A percentile compares a stretch with the other conserved stretches of the same genome.
Conservation (phyloP, 495 filamentous ascomycete species). For the Penicillium riverlandense region DNA sequence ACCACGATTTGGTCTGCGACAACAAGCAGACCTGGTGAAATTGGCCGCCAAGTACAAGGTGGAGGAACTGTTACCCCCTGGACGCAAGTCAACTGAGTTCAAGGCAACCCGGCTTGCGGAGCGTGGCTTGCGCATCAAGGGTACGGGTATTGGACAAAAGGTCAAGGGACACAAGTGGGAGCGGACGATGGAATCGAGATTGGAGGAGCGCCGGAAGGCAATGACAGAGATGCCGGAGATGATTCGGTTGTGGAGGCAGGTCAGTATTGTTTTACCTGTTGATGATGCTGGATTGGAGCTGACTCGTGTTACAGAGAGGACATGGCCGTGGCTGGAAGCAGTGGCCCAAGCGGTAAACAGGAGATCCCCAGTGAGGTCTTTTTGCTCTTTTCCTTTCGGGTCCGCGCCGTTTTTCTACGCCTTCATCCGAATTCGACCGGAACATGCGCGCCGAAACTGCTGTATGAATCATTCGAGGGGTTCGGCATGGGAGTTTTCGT, state of each 20-base stretch:
- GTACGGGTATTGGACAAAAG: conserved; percentile 83
- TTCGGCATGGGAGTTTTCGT: neutral
- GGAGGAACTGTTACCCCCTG: conserved; percentile 73
- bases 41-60: conserved; percentile 73
- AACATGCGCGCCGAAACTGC: neutral
- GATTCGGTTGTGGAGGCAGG: conserved; percentile 89
- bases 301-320: conserved; percentile 54
- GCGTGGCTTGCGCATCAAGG: conserved; percentile 72
- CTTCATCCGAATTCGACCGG: neutral
- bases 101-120: conserved; percentile 59
- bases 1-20: conserved; percentile 71
- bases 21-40: conserved; percentile 90
- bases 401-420: conserved; percentile 15
- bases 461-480: neutral
- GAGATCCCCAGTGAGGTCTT: conserved; percentile 2
- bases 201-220: conserved; percentile 83
- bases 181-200: conserved; percentile 70
- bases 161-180: conserved; percentile 95
- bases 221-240: conserved; percentile 92
- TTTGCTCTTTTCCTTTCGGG: conserved; percentile 9
- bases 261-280: conserved; percentile 31
- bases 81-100: conserved; percentile 66
- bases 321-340: conserved; percentile 86
- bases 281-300: conserved; percentile 5
- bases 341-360: conserved; percentile 59